Conservation (phyloP, 177 flowering plant species). For the Vitis hybrid region DNA sequence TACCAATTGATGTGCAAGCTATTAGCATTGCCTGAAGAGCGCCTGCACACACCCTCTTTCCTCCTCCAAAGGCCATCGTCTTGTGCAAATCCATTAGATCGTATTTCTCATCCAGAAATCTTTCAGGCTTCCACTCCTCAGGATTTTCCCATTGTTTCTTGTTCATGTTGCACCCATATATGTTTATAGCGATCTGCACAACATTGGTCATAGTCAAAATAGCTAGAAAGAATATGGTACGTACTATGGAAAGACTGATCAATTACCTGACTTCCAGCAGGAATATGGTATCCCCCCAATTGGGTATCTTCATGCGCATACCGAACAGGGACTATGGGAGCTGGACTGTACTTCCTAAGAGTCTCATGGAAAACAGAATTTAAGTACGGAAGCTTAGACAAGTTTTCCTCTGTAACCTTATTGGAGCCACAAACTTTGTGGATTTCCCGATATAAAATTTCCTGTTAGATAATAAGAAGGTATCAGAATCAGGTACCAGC, state of each 20-base stretch:
- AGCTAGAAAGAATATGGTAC: not conserved
- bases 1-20: slow-evolving; percentile 64
- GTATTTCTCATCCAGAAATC: slow-evolving; percentile 55
- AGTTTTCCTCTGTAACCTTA: slow-evolving; percentile 62
- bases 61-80: slow-evolving; percentile 96
- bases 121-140: slow-evolving; percentile 84
- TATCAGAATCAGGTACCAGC: slow-evolving; percentile 4
- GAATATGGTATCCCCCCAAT: slow-evolving; percentile 74
- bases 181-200: slow-evolving; percentile 77
- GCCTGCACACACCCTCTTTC: slow-evolving; percentile 89
- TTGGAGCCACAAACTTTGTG: slow-evolving; percentile 58
- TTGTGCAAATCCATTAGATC: slow-evolving; percentile 67
- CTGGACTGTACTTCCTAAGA: slow-evolving; percentile 77
- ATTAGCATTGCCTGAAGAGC: slow-evolving; percentile 76
- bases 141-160: slow-evolving; percentile 74
- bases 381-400: slow-evolving; percentile 67
- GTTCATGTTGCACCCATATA: slow-evolving; percentile 90
- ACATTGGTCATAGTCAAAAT: not conserved
- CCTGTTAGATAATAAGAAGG: slow-evolving; percentile 32
- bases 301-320: slow-evolving; percentile 84
- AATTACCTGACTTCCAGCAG: slow-evolving; percentile 78
- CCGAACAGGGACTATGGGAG: slow-evolving; percentile 71
- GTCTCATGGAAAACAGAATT: slow-evolving; percentile 92
- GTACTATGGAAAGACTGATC: not conserved
- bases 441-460: slow-evolving; percentile 53